Evolutionary conservation across 2,329 filamentous ascomycete species (phyloP).

Genomic region (Dendrostoma leiphaemia): DNA sequence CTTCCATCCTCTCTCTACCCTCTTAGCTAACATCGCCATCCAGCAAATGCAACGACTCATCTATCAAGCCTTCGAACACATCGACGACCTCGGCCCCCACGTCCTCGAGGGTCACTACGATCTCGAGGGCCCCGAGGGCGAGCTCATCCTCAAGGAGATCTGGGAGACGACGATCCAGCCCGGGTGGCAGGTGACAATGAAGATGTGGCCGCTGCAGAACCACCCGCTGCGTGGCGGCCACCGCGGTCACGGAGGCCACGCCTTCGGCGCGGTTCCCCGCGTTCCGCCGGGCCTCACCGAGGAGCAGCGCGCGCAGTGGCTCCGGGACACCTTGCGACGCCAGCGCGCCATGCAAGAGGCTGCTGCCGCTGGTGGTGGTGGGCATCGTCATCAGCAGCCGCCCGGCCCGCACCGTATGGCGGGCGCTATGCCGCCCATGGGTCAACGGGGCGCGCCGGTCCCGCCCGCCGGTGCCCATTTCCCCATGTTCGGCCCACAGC

Average conservation of each 20-base stretch:
- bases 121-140: conserved; percentile 72
- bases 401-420: neutral
- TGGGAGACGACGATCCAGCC: conserved; percentile 82
- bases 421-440: neutral
- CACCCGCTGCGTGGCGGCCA: conserved; percentile 23
- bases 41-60: conserved; percentile 86
- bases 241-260: conserved; percentile 12
- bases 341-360: conserved; percentile 1
- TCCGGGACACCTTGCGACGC: neutral
- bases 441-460: neutral
- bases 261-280: neutral
- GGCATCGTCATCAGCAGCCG: neutral
- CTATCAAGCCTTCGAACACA: conserved; percentile 77
- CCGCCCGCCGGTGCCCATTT: neutral
- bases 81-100: conserved; percentile 72
- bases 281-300: conserved; percentile 12
- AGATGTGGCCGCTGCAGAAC: conserved; percentile 59
- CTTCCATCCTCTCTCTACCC: neutral
- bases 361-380: neutral
- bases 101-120: conserved; percentile 80
- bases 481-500: neutral
- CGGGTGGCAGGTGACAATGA: conserved; percentile 63
- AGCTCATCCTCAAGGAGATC: conserved; percentile 78
- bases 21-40: neutral
- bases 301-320: neutral